phyloP scores from a whole-genome alignment of 169 alveolate genomes.

The Babesia gibsoni region DNA sequence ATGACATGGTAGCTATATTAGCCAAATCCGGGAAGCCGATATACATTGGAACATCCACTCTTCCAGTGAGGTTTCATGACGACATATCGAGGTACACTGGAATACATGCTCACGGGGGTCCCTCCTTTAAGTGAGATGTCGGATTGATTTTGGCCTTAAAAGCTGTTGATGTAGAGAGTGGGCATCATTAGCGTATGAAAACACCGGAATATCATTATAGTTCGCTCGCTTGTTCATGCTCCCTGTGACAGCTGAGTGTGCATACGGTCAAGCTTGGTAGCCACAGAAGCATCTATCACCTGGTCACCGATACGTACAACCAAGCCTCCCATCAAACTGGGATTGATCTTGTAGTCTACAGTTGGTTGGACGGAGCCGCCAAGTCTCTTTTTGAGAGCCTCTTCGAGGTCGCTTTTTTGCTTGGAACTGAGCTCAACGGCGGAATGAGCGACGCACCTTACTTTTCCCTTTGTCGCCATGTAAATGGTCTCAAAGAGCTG shows the following conservation, averaged over 20 bases:
- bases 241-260: constrained; percentile 31
- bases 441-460: constrained; percentile 48
- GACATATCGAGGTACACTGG: constrained; percentile 56
- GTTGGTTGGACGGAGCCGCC: constrained; percentile 39
- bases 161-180: background rate
- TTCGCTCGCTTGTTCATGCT: background rate
- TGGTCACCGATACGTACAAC: constrained; percentile 55
- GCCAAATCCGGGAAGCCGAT: constrained; percentile 17
- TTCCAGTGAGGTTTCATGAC: constrained; percentile 48
- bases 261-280: constrained; percentile 53
- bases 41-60: constrained; percentile 38
- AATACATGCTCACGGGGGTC: constrained; percentile 61
- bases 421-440: constrained; percentile 36
- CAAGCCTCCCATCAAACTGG: constrained; percentile 54
- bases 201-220: too few species aligned
- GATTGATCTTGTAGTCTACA: constrained; percentile 36
- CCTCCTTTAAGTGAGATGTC: constrained; percentile 2
- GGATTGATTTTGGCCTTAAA: background rate
- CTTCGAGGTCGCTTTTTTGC: constrained; percentile 22
- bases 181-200: too few species aligned
- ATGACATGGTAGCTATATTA: background rate
- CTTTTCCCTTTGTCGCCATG: constrained; percentile 47
- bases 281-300: constrained; percentile 57
- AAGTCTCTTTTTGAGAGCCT: constrained; percentile 50
- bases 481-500: constrained; percentile 51